A percentile compares a stretch with the other conserved stretches of the same genome.
These are phyloP conservation scores for Rhizopogon vinicolor DNA, from an alignment of 768 basidiomycete species.

Conservation along the genomic window DNA sequence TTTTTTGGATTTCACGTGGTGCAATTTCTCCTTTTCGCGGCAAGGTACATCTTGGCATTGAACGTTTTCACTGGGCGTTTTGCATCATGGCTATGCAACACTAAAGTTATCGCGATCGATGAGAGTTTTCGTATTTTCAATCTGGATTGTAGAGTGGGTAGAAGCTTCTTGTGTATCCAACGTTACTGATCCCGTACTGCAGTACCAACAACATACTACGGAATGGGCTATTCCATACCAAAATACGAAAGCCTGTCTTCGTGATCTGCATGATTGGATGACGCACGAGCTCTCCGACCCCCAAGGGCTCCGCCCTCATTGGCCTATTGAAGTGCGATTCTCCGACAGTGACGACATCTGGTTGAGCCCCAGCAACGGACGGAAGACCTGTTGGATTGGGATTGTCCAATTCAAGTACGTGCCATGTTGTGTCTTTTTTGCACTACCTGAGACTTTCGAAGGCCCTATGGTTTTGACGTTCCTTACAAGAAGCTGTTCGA, in stretches of 20 bases:
- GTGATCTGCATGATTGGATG: conserved; percentile 69
- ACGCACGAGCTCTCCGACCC: conserved; percentile 60
- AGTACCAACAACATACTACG: conserved; percentile 92
- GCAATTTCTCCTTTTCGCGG: conserved; percentile 79
- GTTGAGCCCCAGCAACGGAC: conserved; percentile 84
- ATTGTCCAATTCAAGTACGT: conserved; percentile 93
- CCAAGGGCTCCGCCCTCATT: conserved; percentile 80
- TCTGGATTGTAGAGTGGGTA: conserved; percentile 82
- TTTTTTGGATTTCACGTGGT: conserved; percentile 77
- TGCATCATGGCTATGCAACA: conserved; percentile 62
- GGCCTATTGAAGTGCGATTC: conserved; percentile 90
- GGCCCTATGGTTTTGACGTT: conserved; percentile 81
- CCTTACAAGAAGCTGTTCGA: conserved; percentile 78
- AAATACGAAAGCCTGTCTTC: conserved; percentile 60
- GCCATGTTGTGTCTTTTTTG: neutral
- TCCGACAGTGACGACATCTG: conserved; percentile 88
- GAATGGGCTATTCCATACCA: conserved; percentile 90
- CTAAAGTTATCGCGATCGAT: conserved; percentile 58
- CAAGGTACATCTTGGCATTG: conserved; percentile 56
- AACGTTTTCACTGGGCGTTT: conserved; percentile 63
- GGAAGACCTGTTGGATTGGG: conserved; percentile 90
- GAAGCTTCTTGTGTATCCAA: neutral
- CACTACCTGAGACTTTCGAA: conserved; percentile 24
- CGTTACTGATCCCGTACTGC: conserved; percentile 8
- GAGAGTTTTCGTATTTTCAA: conserved; percentile 86